These are phyloP conservation scores for Planoprotostelium fungivorum DNA, from an alignment of 78 protist genomes.

Conservation along the genomic window DNA sequence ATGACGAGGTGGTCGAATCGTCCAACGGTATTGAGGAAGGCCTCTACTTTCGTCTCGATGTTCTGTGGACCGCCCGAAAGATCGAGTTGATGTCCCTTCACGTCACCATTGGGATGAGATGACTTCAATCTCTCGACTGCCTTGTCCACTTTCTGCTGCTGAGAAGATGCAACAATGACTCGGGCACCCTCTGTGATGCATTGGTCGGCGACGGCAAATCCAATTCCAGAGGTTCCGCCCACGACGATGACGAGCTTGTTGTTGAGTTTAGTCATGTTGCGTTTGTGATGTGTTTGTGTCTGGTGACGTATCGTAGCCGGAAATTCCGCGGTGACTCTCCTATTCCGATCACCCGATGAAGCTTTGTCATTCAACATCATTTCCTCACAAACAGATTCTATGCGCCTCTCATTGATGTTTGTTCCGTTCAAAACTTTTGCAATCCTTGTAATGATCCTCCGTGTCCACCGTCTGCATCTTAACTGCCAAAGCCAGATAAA, in stretches of 20 bases:
- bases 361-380: too few species aligned
- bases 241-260: neutral
- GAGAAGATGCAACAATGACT: neutral
- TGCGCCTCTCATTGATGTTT: too few species aligned
- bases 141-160: neutral
- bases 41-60: neutral
- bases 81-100: neutral
- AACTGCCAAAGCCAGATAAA: too few species aligned
- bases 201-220: neutral
- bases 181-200: neutral
- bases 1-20: neutral
- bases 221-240: neutral
- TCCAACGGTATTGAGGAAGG: neutral
- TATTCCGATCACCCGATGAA: too few species aligned
- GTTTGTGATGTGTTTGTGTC: too few species aligned
- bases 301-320: too few species aligned
- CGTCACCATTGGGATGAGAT: neutral
- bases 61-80: neutral
- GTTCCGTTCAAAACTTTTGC: too few species aligned
- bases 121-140: neutral
- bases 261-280: neutral
- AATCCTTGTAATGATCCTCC: too few species aligned
- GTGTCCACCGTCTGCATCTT: too few species aligned
- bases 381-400: too few species aligned
- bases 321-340: too few species aligned